These are phyloP conservation scores for Peltaster fructicola DNA, from an alignment of 2,329 filamentous ascomycete genomes.

Conservation along the genomic window DNA sequence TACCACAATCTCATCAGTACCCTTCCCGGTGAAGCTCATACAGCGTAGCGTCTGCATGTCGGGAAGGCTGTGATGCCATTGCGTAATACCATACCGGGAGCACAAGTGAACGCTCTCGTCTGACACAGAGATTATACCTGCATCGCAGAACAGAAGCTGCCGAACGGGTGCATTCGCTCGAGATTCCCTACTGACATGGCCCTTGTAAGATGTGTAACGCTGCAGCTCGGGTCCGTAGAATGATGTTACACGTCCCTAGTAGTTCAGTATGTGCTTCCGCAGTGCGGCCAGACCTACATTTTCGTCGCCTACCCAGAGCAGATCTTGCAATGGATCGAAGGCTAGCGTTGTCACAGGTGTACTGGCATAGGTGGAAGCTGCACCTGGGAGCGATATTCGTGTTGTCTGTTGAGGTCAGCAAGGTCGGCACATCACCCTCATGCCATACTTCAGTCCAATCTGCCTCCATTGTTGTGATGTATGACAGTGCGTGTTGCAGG, in stretches of 20 bases:
- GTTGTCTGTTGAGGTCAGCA: slow-evolving; percentile 40
- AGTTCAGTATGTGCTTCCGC: no score
- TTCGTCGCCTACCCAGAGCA: slow-evolving; percentile 86
- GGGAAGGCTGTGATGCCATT: slow-evolving; percentile 70
- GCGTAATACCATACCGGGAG: slow-evolving; percentile 58
- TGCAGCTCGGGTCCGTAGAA: slow-evolving; percentile 76
- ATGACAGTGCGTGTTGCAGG: no score
- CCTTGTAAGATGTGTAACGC: slow-evolving; percentile 77
- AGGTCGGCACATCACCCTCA: slow-evolving; percentile 1
- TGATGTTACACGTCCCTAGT: slow-evolving; percentile 68
- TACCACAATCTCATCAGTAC: slow-evolving; percentile 65
- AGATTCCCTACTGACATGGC: slow-evolving; percentile 38
- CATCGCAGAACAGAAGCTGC: slow-evolving; percentile 81
- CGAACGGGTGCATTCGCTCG: slow-evolving; percentile 55
- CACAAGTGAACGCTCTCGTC: slow-evolving; percentile 75
- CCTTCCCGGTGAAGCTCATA: slow-evolving; percentile 88
- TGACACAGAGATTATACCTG: slow-evolving; percentile 73
- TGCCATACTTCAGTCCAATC: slow-evolving; percentile 32
- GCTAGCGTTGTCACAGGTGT: slow-evolving; percentile 63
- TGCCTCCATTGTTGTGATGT: slow-evolving; percentile 35
- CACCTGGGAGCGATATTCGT: slow-evolving; percentile 64
- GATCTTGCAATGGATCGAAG: slow-evolving; percentile 77
- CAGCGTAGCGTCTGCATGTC: slow-evolving; percentile 78
- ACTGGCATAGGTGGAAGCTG: slow-evolving; percentile 46
- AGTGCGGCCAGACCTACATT: slow-evolving; percentile 53